Evolutionary conservation across 257 asterid species (phyloP), one percentile per base, ranked within the genome.

Genomic region (Fraxinus anomala): DNA sequence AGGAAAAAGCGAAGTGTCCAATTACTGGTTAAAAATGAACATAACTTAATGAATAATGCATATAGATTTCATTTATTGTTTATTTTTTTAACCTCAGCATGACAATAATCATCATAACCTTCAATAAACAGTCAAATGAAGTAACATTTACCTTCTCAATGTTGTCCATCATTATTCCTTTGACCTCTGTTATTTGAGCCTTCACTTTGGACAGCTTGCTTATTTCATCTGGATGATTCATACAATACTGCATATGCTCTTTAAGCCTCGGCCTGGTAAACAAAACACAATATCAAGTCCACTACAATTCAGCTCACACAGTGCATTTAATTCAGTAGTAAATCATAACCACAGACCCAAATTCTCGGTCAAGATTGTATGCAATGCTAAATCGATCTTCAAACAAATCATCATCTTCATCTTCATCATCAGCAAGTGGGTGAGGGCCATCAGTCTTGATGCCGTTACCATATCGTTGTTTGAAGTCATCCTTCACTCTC

Each of bases 121-220:
- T 63, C 11, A 12, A 26, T 14, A 14, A 76, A 73, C 76, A 74
- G 75, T 2, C 68, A 61, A 10, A 28, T 19, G 67, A n/a, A 74
- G 68, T 37, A 70, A 17, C 69, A 74, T 70, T 68, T 89, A 92
- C 99, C 99, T 92, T 94, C 87, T 94, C 99, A 74, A 92, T 92
- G 79, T 94, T 92, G 92, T 94, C 99, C 98, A 94, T 94, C 97
- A 92, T 94, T 86, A 94, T 88, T 81, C 99, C 97, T 85, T 92
- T 92, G 84, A 92, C 99, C 90, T 94, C 99, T 70, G 99, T 92
- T 76, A 94, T 90, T 79, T 92, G 99, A 82, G 97, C 92, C 89
- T 90, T 92, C 88, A 92, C 77, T 82, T 92, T 94, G 86, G 97
- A 92, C 75, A 92, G 87, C 92, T 90, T 94, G 80, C 93, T 94